These are phyloP conservation scores for Periconia sp. DNA, from an alignment of 2,329 filamentous ascomycete genomes.

Conservation along the genomic window DNA sequence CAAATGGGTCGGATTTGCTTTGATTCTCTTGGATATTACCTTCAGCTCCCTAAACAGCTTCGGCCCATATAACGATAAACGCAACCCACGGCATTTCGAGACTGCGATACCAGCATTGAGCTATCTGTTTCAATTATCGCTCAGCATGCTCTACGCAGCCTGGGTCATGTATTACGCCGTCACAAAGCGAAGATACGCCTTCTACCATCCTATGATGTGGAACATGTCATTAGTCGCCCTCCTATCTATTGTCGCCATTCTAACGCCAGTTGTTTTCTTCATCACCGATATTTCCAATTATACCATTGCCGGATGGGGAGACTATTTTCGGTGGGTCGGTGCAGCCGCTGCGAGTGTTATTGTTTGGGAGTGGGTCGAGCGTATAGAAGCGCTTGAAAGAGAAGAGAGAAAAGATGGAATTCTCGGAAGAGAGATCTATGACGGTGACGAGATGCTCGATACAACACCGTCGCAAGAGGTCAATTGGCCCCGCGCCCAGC, in stretches of 20 bases:
- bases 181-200: slow-evolving; percentile 90
- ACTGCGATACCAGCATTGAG: slow-evolving; percentile 90
- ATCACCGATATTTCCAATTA: slow-evolving; percentile 87
- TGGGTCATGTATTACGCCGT: slow-evolving; percentile 94
- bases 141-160: slow-evolving; percentile 86
- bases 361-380: slow-evolving; percentile 97
- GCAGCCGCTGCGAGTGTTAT: slow-evolving; percentile 94
- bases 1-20: slow-evolving; percentile 95
- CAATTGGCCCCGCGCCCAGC: slow-evolving; percentile 54
- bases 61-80: slow-evolving; percentile 58
- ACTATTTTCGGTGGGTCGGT: slow-evolving; percentile 96
- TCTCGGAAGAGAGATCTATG: slow-evolving; percentile 86
- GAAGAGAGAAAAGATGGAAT: slow-evolving; percentile 96
- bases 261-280: slow-evolving; percentile 92
- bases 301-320: slow-evolving; percentile 88
- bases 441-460: slow-evolving; percentile 91
- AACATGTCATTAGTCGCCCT: slow-evolving; percentile 83
- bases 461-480: slow-evolving; percentile 65
- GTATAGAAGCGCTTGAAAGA: slow-evolving; percentile 88
- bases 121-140: slow-evolving; percentile 86
- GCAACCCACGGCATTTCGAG: slow-evolving; percentile 76
- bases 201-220: slow-evolving; percentile 88
- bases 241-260: slow-evolving; percentile 78
- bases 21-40: slow-evolving; percentile 88
- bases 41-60: slow-evolving; percentile 95